Base-by-base conservation (phyloP, 345 rosid species). In the Crucihimalaya himalaica region DNA sequence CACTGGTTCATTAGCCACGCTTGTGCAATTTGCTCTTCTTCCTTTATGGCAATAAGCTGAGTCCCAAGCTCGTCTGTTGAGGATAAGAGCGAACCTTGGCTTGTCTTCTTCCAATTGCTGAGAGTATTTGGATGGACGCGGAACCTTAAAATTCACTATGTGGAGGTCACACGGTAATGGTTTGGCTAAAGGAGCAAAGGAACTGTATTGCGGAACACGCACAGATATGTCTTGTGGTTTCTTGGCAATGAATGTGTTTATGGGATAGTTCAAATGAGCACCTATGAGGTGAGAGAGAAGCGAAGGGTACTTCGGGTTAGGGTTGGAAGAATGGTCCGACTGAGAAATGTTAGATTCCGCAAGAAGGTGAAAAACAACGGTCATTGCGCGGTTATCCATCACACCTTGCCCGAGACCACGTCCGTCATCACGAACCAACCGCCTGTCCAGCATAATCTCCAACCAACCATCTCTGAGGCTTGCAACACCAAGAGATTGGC, bases 341-440 rank as follows among this genome's bases (percentile, higher is more conserved):
- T 83, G 79, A 73, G 98, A 87, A 48, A 87, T 77, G 82, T 84
- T 92, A 61, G 86, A 81, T 66, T 95, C 98, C 0, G 81, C 57
- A 75, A 87, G 81, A 70, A 95, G 72, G 77, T 95, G 96, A 68
- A 92, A 92, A 43, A 89, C 80, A 43, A 87, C 87, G 35, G 86
- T 90, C 86, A 84, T 82, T 27, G 87, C 87, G 3, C 88, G 96
- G 70, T 95, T 95, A 70, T 92, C 99, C 86, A 83, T 80, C 77
- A 95, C 94, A 20, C 99, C 99, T 84, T 90, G 98, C 50, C 99
- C 98, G 9, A 95, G 94, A 68, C 99, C 99, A 80, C 99, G 99
- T 2, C 98, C 98, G 53, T 95, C 99, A 72, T 95, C 99, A 42
- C 77, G 84, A 2, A 70, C 72, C 71, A 95, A 80, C 37, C 99